Conservation (phyloP, 345 rosid genomes). For the Lepidium sativum region DNA sequence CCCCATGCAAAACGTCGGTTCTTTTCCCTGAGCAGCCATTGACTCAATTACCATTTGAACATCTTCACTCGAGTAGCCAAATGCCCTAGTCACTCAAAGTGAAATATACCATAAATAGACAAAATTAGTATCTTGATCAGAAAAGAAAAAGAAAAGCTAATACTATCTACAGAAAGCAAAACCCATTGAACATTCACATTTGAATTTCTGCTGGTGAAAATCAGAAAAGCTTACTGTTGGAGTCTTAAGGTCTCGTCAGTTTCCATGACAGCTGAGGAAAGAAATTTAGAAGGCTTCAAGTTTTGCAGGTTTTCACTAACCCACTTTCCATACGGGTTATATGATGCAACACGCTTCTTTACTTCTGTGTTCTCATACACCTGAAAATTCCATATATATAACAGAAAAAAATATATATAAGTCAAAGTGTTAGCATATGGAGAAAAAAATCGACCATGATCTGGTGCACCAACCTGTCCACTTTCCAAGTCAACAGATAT, state of each 20-base stretch:
- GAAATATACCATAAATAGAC: slow-evolving; percentile 1
- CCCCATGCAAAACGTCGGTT: slow-evolving; percentile 99
- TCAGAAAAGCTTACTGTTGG: slow-evolving; percentile 74
- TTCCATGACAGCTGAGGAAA: slow-evolving; percentile 63
- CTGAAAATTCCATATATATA: slow-evolving; percentile 33
- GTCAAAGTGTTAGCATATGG: background rate
- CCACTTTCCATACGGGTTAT: slow-evolving; percentile 93
- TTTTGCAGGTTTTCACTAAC: slow-evolving; percentile 68
- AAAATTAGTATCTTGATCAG: slow-evolving; percentile 2
- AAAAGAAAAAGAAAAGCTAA: background rate
- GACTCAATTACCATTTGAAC: slow-evolving; percentile 98
- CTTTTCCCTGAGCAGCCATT: slow-evolving; percentile 98
- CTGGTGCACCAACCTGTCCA: slow-evolving; percentile 73
- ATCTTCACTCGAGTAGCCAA: slow-evolving; percentile 99
- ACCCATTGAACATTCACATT: background rate
- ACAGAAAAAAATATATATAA: background rate
- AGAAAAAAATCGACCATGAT: slow-evolving; percentile 6
- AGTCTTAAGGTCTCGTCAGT: slow-evolving; percentile 62
- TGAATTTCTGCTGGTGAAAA: background rate
- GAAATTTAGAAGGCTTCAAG: slow-evolving; percentile 55
- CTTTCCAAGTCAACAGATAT: slow-evolving; percentile 74
- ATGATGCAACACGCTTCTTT: slow-evolving; percentile 76
- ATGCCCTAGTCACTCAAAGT: slow-evolving; percentile 54
- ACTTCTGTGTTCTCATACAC: slow-evolving; percentile 96
- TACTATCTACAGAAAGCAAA: background rate